Base-by-base conservation (phyloP, 805 yeast genomes). In the Kurtzmaniella cleridarum region DNA sequence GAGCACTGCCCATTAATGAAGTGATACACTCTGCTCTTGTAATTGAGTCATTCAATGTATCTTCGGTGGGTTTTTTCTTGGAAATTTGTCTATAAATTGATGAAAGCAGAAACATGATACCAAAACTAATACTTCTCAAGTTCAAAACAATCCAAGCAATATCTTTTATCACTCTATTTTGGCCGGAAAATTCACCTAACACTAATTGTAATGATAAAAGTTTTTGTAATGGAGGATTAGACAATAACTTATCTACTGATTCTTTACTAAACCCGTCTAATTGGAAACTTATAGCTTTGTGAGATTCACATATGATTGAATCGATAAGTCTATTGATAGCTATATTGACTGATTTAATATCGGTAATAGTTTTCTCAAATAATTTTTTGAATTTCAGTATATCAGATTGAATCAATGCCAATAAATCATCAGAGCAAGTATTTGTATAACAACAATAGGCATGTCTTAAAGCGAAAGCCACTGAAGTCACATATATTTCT, bases 201-300 rank as follows among this genome's bases (percentile, higher is more conserved):
- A 79, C 65, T 41, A 83, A 66, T 51, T 87, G 95, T 38, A 87
- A 62, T 12, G 87, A 76, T 27, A 87, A 60, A 35, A 88, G 61
- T 38, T 83, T 73, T 51, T 86, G 95, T 38, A 85, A 66, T 1
- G 93, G 88, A 10, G 91, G 91, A 49, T 80, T 81, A 14, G 81
- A 81, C 30, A 87, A 61, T 43, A 86, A 65, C 51, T 81, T 80
- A 51, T 87, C 96, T 2, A 84, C 79, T 35, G 81, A 84, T 40
- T 86, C 95, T 39, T 78, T 76, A 6, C 80, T 73, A 35, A 79
- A 76, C 0, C 60, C 55, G 51, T 83, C 85, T 39, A 87, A 68
- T 26, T 79, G 77, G 50, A 87, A 80, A 50, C 79, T 83, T 43
- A 88, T 73, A 1, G 93, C 80, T n/a, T 79, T 62, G 53, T 87